Conservation (phyloP, 176 grass and related monocot species). For the Triticum timopheevii region DNA sequence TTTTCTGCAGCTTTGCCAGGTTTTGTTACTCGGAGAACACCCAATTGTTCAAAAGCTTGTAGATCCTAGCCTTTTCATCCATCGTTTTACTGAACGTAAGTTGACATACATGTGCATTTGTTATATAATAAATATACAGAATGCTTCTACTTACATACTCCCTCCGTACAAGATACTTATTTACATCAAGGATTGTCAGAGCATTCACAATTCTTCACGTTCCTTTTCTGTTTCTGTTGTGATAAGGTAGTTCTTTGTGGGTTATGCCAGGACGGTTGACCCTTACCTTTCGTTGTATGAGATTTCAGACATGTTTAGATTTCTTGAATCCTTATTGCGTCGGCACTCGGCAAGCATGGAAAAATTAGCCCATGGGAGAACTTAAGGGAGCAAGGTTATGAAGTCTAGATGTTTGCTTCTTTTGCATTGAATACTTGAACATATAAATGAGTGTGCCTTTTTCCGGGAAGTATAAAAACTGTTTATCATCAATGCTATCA, state of each 20-base stretch:
- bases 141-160: not conserved
- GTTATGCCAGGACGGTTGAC: not conserved
- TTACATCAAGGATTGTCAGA: not conserved
- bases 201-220: not conserved
- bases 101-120: not conserved
- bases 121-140: not conserved
- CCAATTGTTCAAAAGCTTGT: constrained; percentile 83
- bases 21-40: constrained; percentile 62
- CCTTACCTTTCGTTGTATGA: not conserved
- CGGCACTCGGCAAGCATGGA: not conserved
- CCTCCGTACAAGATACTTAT: not conserved
- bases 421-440: not conserved
- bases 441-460: not conserved
- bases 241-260: not conserved
- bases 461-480: not conserved
- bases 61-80: constrained; percentile 97
- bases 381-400: not conserved
- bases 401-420: not conserved
- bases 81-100: constrained; percentile 95
- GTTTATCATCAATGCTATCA: not conserved
- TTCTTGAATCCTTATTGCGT: not conserved
- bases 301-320: not conserved
- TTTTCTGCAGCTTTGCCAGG: constrained; percentile 92
- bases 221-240: not conserved
- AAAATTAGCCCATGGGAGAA: not conserved